phyloP scores from a whole-genome alignment of 2,329 filamentous ascomycete species.

The Alternaria hordeiaustralica region DNA sequence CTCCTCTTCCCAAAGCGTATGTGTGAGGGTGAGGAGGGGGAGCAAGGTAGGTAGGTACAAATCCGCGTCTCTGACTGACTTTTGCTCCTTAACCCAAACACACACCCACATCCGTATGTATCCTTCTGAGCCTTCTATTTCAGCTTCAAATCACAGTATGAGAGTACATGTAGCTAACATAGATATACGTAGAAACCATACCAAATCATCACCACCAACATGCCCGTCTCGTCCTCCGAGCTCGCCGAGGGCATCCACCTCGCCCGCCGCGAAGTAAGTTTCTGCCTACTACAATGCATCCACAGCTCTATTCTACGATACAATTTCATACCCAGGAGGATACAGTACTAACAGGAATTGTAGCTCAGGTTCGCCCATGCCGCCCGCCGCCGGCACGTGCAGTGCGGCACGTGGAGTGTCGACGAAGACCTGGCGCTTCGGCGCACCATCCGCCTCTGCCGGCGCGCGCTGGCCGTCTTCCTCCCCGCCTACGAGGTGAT shows the following conservation, averaged over 20 bases:
- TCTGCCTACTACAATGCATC: too few species aligned
- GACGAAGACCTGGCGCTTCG: neutral
- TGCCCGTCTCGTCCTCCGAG: neutral
- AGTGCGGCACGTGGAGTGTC: neutral
- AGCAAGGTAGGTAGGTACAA: neutral
- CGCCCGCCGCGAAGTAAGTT: neutral
- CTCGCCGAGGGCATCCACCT: neutral
- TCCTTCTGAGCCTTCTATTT: neutral
- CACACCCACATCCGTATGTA: neutral
- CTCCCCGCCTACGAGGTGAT: neutral
- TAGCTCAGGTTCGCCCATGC: neutral
- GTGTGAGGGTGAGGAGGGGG: neutral
- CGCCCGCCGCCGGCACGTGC: neutral
- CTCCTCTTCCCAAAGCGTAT: neutral
- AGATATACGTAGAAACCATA: neutral
- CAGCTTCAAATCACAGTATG: neutral
- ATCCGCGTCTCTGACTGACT: neutral
- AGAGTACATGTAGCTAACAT: neutral
- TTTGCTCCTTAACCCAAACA: neutral
- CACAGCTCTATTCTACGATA: too few species aligned
- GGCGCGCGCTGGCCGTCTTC: neutral
- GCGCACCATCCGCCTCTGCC: neutral
- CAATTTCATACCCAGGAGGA: too few species aligned
- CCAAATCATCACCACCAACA: neutral
- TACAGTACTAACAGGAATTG: too few species aligned